Evolutionary conservation across 1,284 basidiomycete genomes (phyloP), one percentile per base, ranked within the genome.

Genomic region (Mixia osmundae): DNA sequence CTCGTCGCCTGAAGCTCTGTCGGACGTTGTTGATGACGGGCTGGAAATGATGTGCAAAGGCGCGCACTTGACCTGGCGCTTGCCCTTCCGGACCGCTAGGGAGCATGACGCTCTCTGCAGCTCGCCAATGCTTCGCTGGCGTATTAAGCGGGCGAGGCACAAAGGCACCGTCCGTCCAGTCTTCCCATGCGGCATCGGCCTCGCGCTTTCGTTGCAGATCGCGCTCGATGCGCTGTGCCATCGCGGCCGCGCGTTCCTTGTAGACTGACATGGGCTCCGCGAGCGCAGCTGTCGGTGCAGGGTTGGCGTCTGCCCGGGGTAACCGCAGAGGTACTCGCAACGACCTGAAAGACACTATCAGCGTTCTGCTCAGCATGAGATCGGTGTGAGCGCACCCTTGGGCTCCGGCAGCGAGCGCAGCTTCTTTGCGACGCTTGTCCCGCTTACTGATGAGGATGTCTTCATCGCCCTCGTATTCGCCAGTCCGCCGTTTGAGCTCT

Each of bases 171-270:
- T 85, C 79, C 44, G 78, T 66, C 36, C 65, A 64, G 50, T 89
- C 82, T 48, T 89, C 82, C 74, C 80, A 87, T 29, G 70, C 66
- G 37, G 72, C 65, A 50, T 87, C 77, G 37, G 43, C 44, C 33
- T 57, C 55, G 32, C 73, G 76, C 52, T 71, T 70, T 31, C 62
- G 62, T 5, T 61, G 59, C 43, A 83, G 53, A 33, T 71, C 65
- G 12, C 66, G 61, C 42, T 87, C 79, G 49, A 82, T 66, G 35
- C 67, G 63, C 25, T 66, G 62, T 29, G 65, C 64, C 41, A 83
- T 69, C 4, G 63, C 57, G 5, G 62, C 60, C 29, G 66, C 56
- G 25, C 76, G 69, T 39, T 82, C 76, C 28, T 48, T 47, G 35
- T 49, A 43, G 10, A 35, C 38, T 11, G 32, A 35, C 15, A 43